phyloP scores from a whole-genome alignment of 768 basidiomycete genomes.

The Calvatia gigantea region DNA sequence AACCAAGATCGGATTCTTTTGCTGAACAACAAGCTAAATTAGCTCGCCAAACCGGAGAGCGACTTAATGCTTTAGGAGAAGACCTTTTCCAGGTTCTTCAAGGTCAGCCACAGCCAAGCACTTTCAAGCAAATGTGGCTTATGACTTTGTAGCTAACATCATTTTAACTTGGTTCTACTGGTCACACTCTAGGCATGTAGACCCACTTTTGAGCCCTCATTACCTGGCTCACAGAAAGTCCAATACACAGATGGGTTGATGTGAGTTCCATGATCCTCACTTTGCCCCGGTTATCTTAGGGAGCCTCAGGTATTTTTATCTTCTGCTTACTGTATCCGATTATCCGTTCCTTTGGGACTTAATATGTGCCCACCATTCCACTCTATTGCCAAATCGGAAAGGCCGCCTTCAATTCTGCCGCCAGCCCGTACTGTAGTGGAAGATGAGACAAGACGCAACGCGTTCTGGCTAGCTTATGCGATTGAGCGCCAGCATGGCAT shows the following conservation, averaged over 20 bases:
- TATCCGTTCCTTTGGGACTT: constrained; percentile 63
- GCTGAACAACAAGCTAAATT: constrained; percentile 60
- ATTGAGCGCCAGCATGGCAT: constrained; percentile 64
- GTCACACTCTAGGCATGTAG: constrained; percentile 62
- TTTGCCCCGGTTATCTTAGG: constrained; percentile 1
- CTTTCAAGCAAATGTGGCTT: neutral
- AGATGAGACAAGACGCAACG: constrained; percentile 68
- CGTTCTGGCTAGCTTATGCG: constrained; percentile 72
- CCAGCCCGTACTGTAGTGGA: constrained; percentile 61
- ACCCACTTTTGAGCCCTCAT: neutral
- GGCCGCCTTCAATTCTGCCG: constrained; percentile 56
- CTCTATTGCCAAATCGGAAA: constrained; percentile 54
- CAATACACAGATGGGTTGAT: constrained; percentile 61
- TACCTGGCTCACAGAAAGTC: constrained; percentile 12
- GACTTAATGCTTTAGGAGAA: constrained; percentile 45
- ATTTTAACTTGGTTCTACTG: constrained; percentile 73
- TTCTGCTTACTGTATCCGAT: constrained; percentile 54
- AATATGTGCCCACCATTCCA: constrained; percentile 66
- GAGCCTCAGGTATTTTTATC: constrained; percentile 51
- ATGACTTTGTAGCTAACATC: constrained; percentile 43
- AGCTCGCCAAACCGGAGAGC: constrained; percentile 48
- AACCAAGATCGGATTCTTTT: constrained; percentile 53
- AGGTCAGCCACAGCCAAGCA: constrained; percentile 33
- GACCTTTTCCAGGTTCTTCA: constrained; percentile 59
- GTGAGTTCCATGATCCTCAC: constrained; percentile 30